Evolutionary conservation across 179 eudicot species (phyloP).

Genomic region (Beta corolliflora): DNA sequence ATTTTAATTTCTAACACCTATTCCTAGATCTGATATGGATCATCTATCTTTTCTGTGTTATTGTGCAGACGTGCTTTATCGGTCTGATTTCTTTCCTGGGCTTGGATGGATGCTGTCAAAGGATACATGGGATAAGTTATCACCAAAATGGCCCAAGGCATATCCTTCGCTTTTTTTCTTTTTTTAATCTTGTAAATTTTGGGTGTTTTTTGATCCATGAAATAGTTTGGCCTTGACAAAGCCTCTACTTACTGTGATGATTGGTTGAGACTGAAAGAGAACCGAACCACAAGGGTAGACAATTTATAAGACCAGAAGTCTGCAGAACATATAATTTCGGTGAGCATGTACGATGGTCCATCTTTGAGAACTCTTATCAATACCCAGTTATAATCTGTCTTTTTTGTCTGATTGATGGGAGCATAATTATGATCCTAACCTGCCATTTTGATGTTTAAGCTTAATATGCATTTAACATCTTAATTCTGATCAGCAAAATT

Average conservation of each 20-base stretch:
- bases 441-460: slow-evolving; percentile 2
- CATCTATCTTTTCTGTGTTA: no score
- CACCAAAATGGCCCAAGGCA: slow-evolving; percentile 99
- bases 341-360: slow-evolving; percentile 72
- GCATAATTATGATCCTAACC: background rate
- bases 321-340: slow-evolving; percentile 99
- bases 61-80: no score
- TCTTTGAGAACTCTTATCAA: no score
- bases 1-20: no score
- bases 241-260: slow-evolving; percentile 94
- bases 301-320: slow-evolving; percentile 94
- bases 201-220: slow-evolving; percentile 14
- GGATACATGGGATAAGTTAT: slow-evolving; percentile 89
- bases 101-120: slow-evolving; percentile 98
- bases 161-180: slow-evolving; percentile 67
- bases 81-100: slow-evolving; percentile 42
- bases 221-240: slow-evolving; percentile 54
- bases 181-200: slow-evolving; percentile 27
- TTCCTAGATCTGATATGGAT: no score
- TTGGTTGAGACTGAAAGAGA: slow-evolving; percentile 90
- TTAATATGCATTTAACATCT: background rate
- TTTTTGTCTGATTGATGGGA: no score
- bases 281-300: slow-evolving; percentile 77
- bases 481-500: no score
- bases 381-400: no score